A percentile compares a stretch with the other conserved stretches of the same genome.
Evolutionary conservation across 805 yeast species (phyloP).

Genomic region (Wickerhamiella australiensis): DNA sequence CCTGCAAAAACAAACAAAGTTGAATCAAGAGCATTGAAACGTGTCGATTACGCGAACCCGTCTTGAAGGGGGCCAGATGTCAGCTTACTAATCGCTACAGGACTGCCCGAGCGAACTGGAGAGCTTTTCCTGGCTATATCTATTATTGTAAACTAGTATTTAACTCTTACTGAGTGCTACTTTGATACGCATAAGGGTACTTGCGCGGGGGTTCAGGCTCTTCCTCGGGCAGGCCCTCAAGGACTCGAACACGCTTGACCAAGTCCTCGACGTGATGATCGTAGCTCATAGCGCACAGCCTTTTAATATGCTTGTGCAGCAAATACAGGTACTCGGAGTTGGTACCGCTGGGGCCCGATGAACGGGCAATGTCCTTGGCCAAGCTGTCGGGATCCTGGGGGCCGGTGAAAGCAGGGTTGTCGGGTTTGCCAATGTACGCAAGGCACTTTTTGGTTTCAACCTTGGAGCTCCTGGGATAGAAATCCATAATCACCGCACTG

Average conservation of each 20-base stretch:
- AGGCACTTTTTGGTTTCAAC: conserved; percentile 36
- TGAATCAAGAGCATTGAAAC: conserved; percentile 12
- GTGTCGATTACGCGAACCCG: conserved; percentile 8
- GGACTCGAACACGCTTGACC: conserved; percentile 24
- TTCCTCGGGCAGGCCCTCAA: not conserved
- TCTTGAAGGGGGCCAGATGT: not conserved
- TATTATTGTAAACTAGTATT: too few species aligned
- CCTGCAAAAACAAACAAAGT: conserved; percentile 15
- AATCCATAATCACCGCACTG: conserved; percentile 52
- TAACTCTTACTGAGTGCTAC: too few species aligned
- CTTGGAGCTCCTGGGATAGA: conserved; percentile 35
- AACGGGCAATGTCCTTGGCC: conserved; percentile 44
- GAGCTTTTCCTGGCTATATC: too few species aligned
- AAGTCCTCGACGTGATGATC: conserved; percentile 37
- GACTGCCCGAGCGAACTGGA: too few species aligned
- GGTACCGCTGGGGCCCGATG: conserved; percentile 71
- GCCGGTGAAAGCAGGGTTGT: conserved; percentile 73
- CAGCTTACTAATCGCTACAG: not conserved
- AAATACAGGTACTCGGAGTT: conserved; percentile 58
- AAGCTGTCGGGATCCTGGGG: conserved; percentile 54
- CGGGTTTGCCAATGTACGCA: conserved; percentile 74
- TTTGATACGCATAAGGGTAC: too few species aligned
- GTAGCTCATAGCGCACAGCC: conserved; percentile 29
- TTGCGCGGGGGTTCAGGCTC: too few species aligned
- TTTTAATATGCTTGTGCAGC: conserved; percentile 39